A percentile compares a stretch with the other conserved stretches of the same genome.
These are phyloP conservation scores for Furcasterigmium sp. DNA, from an alignment of 2,329 filamentous ascomycete species.

Conservation along the genomic window DNA sequence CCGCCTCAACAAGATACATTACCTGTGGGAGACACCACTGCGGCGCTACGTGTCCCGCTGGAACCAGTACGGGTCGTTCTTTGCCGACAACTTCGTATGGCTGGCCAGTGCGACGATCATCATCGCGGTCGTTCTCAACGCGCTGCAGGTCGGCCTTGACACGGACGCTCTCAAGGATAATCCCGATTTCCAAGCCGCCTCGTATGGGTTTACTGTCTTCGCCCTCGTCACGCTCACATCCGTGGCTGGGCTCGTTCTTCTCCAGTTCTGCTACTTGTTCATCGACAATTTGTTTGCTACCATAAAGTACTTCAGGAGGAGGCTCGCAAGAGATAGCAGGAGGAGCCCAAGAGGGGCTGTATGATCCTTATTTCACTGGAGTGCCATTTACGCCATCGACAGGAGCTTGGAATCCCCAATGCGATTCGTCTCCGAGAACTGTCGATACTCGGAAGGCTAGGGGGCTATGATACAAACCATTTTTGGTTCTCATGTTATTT, in stretches of 20 bases:
- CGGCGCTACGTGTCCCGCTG: conserved; percentile 17
- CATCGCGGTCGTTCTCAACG: conserved; percentile 37
- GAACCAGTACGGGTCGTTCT: conserved; percentile 31
- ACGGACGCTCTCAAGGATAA: conserved; percentile 25
- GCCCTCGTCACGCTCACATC: conserved; percentile 35
- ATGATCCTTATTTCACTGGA: too few species aligned
- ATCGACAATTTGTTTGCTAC: conserved; percentile 11
- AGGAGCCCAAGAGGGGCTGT: too few species aligned
- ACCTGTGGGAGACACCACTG: conserved; percentile 18
- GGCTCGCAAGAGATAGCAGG: too few species aligned
- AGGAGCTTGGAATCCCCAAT: too few species aligned
- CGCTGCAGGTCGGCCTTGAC: conserved; percentile 43
- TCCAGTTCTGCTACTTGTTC: conserved; percentile 12
- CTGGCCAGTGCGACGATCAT: conserved; percentile 33
- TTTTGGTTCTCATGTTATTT: too few species aligned
- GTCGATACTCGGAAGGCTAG: too few species aligned
- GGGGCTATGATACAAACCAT: too few species aligned
- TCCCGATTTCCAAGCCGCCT: conserved; percentile 33
- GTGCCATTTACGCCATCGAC: too few species aligned
- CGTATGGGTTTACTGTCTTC: conserved; percentile 44
- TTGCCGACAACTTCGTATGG: conserved; percentile 35
- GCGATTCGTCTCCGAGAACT: too few species aligned
- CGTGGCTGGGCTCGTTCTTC: conserved; percentile 14
- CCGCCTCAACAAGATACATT: conserved; percentile 34
- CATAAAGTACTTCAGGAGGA: conserved; percentile 10